Evolutionary conservation across 768 basidiomycete genomes (phyloP).

Genomic region (Mycena leptocephala): DNA sequence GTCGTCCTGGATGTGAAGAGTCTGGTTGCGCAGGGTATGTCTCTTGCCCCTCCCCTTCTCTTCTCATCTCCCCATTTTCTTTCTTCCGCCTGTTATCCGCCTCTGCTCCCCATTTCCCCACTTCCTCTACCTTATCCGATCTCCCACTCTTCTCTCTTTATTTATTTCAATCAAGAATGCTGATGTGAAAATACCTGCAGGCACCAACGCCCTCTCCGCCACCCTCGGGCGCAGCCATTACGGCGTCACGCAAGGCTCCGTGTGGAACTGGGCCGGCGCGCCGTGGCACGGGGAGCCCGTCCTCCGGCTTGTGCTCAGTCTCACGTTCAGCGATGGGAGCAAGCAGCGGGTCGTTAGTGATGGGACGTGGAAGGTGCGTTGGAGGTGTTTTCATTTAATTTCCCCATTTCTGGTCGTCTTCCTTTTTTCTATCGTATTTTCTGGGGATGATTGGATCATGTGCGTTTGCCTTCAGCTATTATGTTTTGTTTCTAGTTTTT

Average conservation of each 20-base stretch:
- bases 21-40: slow-evolving; percentile 12
- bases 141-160: too few species aligned
- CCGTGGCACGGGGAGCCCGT: slow-evolving; percentile 49
- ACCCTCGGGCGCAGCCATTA: slow-evolving; percentile 48
- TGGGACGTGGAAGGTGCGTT: slow-evolving; percentile 39
- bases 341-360: slow-evolving; percentile 37
- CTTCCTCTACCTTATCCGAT: too few species aligned
- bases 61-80: neutral
- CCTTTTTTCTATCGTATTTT: neutral
- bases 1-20: slow-evolving; percentile 42
- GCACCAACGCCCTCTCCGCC: slow-evolving; percentile 42
- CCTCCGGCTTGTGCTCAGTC: slow-evolving; percentile 41
- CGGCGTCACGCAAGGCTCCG: slow-evolving; percentile 48
- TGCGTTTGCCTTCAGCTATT: too few species aligned
- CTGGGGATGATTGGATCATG: neutral
- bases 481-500: too few species aligned
- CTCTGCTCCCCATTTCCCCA: too few species aligned
- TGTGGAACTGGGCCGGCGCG: slow-evolving; percentile 51
- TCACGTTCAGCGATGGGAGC: slow-evolving; percentile 47
- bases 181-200: neutral
- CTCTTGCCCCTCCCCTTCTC: neutral
- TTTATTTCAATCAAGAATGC: neutral
- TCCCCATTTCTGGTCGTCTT: neutral
- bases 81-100: too few species aligned
- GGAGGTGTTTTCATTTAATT: neutral